A percentile compares a stretch with the other conserved stretches of the same genome.
phyloP scores from a whole-genome alignment of 1,284 basidiomycete genomes.

The Wallemia ichthyophaga region DNA sequence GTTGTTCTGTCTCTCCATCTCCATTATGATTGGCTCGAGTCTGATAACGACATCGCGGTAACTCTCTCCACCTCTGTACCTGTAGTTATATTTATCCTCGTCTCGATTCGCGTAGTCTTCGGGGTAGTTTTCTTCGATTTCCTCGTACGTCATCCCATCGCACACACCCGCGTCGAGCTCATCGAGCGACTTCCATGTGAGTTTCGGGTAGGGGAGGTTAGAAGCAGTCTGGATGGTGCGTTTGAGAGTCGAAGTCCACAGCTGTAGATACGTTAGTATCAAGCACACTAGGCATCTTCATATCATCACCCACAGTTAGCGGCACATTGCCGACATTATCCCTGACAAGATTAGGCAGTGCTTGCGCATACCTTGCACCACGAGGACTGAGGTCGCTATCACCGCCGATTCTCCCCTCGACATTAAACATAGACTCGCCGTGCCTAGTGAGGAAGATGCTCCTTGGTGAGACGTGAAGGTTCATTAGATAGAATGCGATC shows the following conservation, averaged over 20 bases:
- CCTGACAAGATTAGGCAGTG: constrained; percentile 58
- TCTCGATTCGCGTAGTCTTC: constrained; percentile 97
- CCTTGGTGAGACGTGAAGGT: constrained; percentile 80
- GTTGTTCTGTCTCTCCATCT: constrained; percentile 87
- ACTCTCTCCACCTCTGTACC: constrained; percentile 79
- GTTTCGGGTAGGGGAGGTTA: constrained; percentile 52
- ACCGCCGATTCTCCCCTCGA: constrained; percentile 88
- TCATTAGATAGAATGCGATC: constrained; percentile 96
- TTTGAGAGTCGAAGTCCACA: constrained; percentile 88
- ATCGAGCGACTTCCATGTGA: constrained; percentile 96
- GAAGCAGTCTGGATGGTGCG: constrained; percentile 77
- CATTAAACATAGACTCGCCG: constrained; percentile 90
- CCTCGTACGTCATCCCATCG: constrained; percentile 97
- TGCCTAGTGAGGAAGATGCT: constrained; percentile 96
- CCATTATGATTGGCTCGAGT: constrained; percentile 95
- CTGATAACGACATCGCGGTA: constrained; percentile 88
- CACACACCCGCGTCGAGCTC: constrained; percentile 97
- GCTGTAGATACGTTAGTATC: constrained; percentile 17
- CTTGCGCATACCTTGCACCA: constrained; percentile 55
- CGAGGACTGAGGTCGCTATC: constrained; percentile 61
- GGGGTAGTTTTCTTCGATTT: constrained; percentile 78
- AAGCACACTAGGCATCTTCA: constrained; percentile 2
- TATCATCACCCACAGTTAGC: constrained; percentile 31
- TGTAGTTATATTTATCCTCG: constrained; percentile 44
- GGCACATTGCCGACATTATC: constrained; percentile 71